These are phyloP conservation scores for Rhodotorula kratochvilovae DNA, from an alignment of 768 basidiomycete genomes.

Conservation along the genomic window DNA sequence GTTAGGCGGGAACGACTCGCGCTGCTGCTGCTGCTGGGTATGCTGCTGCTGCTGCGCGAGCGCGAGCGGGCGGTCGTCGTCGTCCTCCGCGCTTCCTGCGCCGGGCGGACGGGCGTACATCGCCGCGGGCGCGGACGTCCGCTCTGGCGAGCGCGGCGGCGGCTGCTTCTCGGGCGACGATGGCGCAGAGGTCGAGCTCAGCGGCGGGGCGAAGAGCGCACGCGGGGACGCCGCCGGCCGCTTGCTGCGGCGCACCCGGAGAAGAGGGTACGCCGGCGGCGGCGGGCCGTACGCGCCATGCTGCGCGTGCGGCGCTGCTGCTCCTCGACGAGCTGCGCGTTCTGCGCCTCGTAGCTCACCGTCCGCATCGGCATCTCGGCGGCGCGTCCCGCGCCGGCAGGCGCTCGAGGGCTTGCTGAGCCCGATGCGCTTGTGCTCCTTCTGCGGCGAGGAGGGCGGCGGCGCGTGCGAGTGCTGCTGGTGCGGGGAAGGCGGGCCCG, in stretches of 20 bases:
- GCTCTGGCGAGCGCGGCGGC: conserved; percentile 1
- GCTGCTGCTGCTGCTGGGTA: background rate
- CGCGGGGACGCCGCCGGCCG: too few relatives aligned
- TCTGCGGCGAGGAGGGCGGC: conserved; percentile 46
- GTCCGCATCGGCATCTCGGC: conserved; percentile 83
- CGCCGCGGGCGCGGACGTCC: conserved; percentile 22
- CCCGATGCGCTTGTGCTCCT: conserved; percentile 40
- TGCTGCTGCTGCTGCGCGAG: background rate
- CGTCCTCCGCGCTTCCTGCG: conserved; percentile 8
- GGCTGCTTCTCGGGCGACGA: background rate
- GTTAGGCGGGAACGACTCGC: conserved; percentile 17
- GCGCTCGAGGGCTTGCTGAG: conserved; percentile 46
- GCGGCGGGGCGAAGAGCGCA: conserved; percentile 16
- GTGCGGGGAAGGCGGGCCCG: conserved; percentile 1
- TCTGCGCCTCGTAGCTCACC: conserved; percentile 91
- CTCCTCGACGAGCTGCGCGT: conserved; percentile 86
- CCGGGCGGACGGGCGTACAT: conserved; percentile 1
- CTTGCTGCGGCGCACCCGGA: too few relatives aligned
- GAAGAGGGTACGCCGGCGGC: too few relatives aligned
- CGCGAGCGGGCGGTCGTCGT: conserved; percentile 29
- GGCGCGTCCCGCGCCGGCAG: conserved; percentile 54
- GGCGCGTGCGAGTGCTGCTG: background rate
- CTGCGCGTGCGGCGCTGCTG: conserved; percentile 5
- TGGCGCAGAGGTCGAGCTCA: conserved; percentile 4
- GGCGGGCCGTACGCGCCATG: background rate